Base-by-base conservation (phyloP, 1,139 yeast species). In the Arxiozyma heterogenica region DNA sequence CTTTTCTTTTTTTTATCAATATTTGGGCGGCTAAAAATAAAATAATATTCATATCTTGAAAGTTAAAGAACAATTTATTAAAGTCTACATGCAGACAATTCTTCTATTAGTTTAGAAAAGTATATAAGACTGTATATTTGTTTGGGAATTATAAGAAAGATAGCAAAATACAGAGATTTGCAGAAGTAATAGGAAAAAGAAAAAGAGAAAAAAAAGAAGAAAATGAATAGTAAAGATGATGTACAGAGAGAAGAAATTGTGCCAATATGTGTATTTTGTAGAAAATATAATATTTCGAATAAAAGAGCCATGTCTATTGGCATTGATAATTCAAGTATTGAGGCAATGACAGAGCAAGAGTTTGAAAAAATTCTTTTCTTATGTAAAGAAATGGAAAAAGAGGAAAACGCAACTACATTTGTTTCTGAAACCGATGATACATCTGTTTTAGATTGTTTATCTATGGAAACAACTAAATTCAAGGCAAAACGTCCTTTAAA, bases 251-350 rank as follows among this genome's bases (percentile, higher is more conserved):
- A 54, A 38, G 48, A 52, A 18, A 58, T 62, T 18, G 59, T 61
- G 20, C 53, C 57, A 11, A 41, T 59, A 18, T 50, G 50, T 23
- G 60, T 57, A 12, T 61, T 62, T 49, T 57, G 62, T 27, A 41
- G 44, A 12, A 52, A 46, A 18, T 64, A 60, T 47, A 53, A 53
- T 3, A 45, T 63, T 12, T 53, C 61, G 1, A 47, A 46, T 25
- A 52, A 52, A 17, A 56, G 57, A 50, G 54, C 43, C 44, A 49
- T 44, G 51, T 51, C 23, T 12, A 51, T 55, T 34, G 58, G 59
- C 2, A 45, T 62, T 43, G 44, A 53, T 7, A 58, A 59, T 44
- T 53, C 52, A 3, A 53, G 51, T 17, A 55, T 57, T 8, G 41
- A 44, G 3, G 17, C 47, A 9, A 52, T 59, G 11, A 52, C 44